Base-by-base conservation (phyloP, 139 green algal species). In the Chlorella sp. region DNA sequence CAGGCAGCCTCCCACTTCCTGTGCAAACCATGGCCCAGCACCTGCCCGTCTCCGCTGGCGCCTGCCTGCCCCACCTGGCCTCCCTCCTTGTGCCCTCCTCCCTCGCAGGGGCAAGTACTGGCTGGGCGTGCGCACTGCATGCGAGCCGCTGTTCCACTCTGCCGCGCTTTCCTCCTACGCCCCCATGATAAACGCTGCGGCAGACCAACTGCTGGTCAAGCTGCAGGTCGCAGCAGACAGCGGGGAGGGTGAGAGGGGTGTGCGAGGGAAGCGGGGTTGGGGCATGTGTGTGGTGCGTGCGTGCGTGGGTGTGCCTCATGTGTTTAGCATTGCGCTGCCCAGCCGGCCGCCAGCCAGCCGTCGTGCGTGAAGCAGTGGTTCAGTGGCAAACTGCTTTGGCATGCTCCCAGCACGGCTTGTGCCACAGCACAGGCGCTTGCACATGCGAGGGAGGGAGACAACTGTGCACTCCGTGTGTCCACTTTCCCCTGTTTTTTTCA, bases 131-230 rank as follows among this genome's bases (percentile, higher is more conserved):
- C 57, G 82, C 14, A 86, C 82, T 22, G 82, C 82, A 32, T 86
- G 82, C 57, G 82, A 86, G 82, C 82, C 82, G n/a, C 82, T 86
- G 4, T 86, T 86, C 36, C 82, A 86, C 82, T 76, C n/a, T 3
- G 82, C 82, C 22, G 82, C 82, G 14, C 82, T 86, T 0, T 36
- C 57, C 0, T 30, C n/a, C n/a, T 86, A 77, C 39, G 82, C 82
- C 15, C 82, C 82, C n/a, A 86, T 86, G 82, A 86, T 86, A 60
- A 60, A 86, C 21, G 34, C 9, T 2, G 64, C 57, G 5, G 32
- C 37, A 15, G 82, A 76, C 57, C n/a, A 57, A 34, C 82, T 86
- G 34, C 18, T 86, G 34, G 82, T 36, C 5, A 75, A 75, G 57
- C 60, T 86, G 82, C n/a, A 57, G 60, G 57, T 60, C 16, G 82